Base-by-base conservation (phyloP, 2,329 filamentous ascomycete species). In the Hyphodiscus sp. region DNA sequence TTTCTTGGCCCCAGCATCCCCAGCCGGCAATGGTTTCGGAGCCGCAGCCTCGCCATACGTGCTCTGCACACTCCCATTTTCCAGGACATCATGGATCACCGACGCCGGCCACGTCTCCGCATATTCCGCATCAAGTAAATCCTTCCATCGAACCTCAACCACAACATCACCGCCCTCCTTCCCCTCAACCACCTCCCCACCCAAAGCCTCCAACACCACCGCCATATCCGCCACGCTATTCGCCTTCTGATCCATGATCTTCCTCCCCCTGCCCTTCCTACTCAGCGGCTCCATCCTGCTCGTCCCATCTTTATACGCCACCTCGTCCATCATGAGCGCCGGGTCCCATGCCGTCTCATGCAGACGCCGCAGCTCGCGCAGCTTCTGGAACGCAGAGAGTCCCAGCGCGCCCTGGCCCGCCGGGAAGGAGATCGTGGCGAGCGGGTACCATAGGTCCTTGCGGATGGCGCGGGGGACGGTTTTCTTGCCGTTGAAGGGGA, bases 401-500 rank as follows among this genome's bases (percentile, higher is more conserved):
- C 84, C 83, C 15, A 83, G 71, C 19, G 38, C n/a, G 54, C 77
- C 78, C 41, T 73, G 69, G 44, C 77, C 78, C 45, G 69, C 56
- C 44, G 76, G 76, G 65, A 87, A 82, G 63, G 77, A 71, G 56
- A 87, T 79, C 58, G 77, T 70, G 49, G 81, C 82, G 63, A 86
- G 71, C 7, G 80, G 80, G 33, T 72, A 71, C 83, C 85, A 87
- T 70, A 82, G 80, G 71, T 87, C 84, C 68, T 82, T 85, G 54
- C 84, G 81, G 41, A 87, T 71, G 63, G 80, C 81, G 51, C 77
- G 67, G 1, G 82, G 82, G 59, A 80, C 78, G 46, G 80, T 76
- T 70, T 87, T 86, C 68, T 86, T 87, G 69, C 83, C 83, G 59
- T 82, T 82, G 72, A 79, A 87, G 47, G 81, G 78, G 56, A 87